phyloP scores from a whole-genome alignment of 2,329 filamentous ascomycete genomes.

The Ophiocordyceps camponoti-floridani region DNA sequence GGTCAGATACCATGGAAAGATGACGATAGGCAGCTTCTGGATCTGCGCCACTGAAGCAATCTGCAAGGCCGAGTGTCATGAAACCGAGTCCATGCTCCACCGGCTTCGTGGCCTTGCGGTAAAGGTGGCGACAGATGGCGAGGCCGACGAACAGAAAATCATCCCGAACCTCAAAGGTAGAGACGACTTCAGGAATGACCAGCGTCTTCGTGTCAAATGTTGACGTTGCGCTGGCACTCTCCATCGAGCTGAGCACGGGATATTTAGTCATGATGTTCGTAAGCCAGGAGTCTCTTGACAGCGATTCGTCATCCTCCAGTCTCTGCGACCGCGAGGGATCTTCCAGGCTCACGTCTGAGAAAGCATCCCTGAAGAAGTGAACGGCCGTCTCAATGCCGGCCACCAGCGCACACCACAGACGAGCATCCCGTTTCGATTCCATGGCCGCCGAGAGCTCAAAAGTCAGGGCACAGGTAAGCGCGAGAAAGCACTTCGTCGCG shows the following conservation, averaged over 20 bases:
- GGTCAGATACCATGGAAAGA: slow-evolving; percentile 15
- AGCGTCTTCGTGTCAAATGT: slow-evolving; percentile 1
- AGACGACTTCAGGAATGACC: not conserved
- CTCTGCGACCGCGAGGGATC: not conserved
- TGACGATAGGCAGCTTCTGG: slow-evolving; percentile 14
- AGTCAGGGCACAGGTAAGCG: slow-evolving; percentile 16
- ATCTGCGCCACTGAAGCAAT: slow-evolving; percentile 12
- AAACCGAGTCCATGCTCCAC: slow-evolving; percentile 7
- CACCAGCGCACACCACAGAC: slow-evolving; percentile 19
- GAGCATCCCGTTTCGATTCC: slow-evolving; percentile 11
- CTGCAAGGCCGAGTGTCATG: slow-evolving; percentile 12
- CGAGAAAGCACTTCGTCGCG: slow-evolving; percentile 21
- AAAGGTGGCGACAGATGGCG: slow-evolving; percentile 20
- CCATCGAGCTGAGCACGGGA: slow-evolving; percentile 9
- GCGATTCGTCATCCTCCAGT: not conserved
- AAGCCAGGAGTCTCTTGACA: slow-evolving; percentile 8
- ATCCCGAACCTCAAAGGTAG: slow-evolving; percentile 10
- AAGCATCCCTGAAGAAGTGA: slow-evolving; percentile 24
- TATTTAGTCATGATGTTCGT: slow-evolving; percentile 10
- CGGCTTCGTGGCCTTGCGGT: slow-evolving; percentile 19
- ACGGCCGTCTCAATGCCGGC: slow-evolving; percentile 17
- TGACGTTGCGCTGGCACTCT: not conserved
- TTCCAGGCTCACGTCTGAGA: slow-evolving; percentile 2
- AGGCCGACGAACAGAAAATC: slow-evolving; percentile 23
- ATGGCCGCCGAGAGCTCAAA: slow-evolving; percentile 18